Percentiles rank a stretch among this genome's conserved stretches.
phyloP scores from a whole-genome alignment of 768 basidiomycete species.

The Boletus huronensis region DNA sequence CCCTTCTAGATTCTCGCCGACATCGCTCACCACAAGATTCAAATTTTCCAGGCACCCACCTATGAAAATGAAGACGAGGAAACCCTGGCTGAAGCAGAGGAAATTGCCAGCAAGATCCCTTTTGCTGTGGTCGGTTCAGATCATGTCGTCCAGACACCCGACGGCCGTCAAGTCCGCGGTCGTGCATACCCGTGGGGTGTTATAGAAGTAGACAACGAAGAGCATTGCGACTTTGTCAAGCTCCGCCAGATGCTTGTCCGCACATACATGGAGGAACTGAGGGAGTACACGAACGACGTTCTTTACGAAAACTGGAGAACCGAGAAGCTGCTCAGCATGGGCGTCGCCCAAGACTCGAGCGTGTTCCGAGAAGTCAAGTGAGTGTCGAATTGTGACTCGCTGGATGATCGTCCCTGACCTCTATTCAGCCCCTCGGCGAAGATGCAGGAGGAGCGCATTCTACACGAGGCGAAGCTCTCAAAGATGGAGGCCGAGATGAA shows the following conservation, averaged over 20 bases:
- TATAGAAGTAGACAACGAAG: constrained; percentile 98
- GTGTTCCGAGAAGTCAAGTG: constrained; percentile 99
- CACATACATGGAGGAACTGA: constrained; percentile 98
- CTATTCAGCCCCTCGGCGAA: constrained; percentile 82
- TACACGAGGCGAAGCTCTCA: constrained; percentile 95
- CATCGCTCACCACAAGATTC: constrained; percentile 92
- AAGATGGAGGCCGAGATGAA: constrained; percentile 99
- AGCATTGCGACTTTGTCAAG: constrained; percentile 99
- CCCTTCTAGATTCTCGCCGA: constrained; percentile 76
- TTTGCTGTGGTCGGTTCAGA: constrained; percentile 98
- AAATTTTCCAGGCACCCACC: constrained; percentile 96
- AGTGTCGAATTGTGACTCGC: constrained; percentile 29
- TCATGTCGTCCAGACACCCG: constrained; percentile 71
- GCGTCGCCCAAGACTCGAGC: constrained; percentile 93
- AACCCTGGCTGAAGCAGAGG: constrained; percentile 94
- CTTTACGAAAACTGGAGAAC: constrained; percentile 99
- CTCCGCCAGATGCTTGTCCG: constrained; percentile 98
- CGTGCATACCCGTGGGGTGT: constrained; percentile 98
- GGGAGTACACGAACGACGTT: constrained; percentile 94
- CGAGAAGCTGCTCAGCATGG: constrained; percentile 95
- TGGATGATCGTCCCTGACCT: constrained; percentile 11
- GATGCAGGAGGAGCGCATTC: constrained; percentile 90
- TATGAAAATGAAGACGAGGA: constrained; percentile 99
- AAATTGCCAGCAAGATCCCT: constrained; percentile 97
- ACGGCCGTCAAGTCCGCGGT: constrained; percentile 91